Evolutionary conservation across 2,329 filamentous ascomycete genomes (phyloP).

Genomic region (Periconia sp.): DNA sequence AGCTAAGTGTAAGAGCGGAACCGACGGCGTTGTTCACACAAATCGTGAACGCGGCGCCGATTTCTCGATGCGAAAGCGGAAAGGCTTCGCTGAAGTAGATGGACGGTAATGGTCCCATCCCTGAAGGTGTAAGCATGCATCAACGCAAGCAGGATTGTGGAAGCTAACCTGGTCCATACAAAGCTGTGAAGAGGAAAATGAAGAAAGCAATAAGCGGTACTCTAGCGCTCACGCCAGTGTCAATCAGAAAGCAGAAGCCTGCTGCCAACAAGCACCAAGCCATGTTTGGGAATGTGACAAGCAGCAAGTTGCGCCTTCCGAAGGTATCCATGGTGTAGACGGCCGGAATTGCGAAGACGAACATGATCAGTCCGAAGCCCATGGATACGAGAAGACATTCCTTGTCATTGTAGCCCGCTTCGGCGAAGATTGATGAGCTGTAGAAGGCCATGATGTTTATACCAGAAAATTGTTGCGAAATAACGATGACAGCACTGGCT

Average conservation of each 20-base stretch:
- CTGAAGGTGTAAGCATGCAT: conserved; percentile 2
- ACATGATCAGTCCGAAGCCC: conserved; percentile 64
- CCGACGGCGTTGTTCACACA: conserved; percentile 48
- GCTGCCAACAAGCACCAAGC: conserved; percentile 54
- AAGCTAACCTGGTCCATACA: conserved; percentile 33
- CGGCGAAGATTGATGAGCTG: conserved; percentile 53
- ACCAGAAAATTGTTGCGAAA: conserved; percentile 65
- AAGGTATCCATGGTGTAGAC: conserved; percentile 62
- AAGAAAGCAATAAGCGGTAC: conserved; percentile 60
- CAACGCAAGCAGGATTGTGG: neutral
- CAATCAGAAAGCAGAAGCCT: conserved; percentile 61
- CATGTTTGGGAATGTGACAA: conserved; percentile 59
- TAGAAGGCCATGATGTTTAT: conserved; percentile 57
- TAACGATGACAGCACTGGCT: conserved; percentile 79
- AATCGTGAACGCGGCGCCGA: conserved; percentile 49
- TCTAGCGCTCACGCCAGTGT: conserved; percentile 45
- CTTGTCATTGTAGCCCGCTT: conserved; percentile 49
- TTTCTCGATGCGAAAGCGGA: conserved; percentile 67
- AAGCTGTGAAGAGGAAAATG: conserved; percentile 52
- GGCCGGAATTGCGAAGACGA: conserved; percentile 64
- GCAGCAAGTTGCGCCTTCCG: conserved; percentile 57
- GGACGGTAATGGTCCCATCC: conserved; percentile 51
- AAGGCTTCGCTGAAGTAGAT: conserved; percentile 71
- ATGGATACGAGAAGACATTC: conserved; percentile 58
- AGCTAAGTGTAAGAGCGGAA: conserved; percentile 41